Conservation (phyloP, 2,329 filamentous ascomycete species). For the Lasiodiplodia gonubiensis region DNA sequence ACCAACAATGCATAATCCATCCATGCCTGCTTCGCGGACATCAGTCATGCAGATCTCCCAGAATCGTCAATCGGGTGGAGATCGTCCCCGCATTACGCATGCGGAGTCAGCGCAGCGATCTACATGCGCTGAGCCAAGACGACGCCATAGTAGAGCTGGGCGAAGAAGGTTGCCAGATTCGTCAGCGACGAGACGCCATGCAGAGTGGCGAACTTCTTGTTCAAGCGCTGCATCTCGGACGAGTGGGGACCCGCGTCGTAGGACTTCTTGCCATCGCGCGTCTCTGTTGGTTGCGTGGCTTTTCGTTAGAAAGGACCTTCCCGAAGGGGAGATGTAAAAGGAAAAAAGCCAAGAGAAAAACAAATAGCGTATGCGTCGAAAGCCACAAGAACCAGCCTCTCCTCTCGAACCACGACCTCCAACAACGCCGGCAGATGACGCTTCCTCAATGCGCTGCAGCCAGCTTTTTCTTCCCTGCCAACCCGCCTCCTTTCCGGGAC, state of each 20-base stretch:
- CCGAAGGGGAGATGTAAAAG: background rate
- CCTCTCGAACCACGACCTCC: background rate
- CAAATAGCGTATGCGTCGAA: background rate
- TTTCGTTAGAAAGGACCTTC: background rate
- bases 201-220: conserved; percentile 68
- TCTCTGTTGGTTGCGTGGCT: conserved; percentile 59
- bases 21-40: background rate
- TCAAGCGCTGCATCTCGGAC: conserved; percentile 73
- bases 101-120: conserved; percentile 7
- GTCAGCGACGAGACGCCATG: conserved; percentile 83
- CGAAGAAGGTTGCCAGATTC: conserved; percentile 74
- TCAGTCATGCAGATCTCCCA: background rate
- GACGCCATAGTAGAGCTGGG: conserved; percentile 78
- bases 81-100: background rate
- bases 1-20: background rate
- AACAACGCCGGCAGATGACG: background rate
- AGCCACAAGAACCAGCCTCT: background rate
- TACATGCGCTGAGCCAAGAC: conserved; percentile 68
- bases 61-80: background rate
- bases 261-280: conserved; percentile 85
- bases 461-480: conserved; percentile 33
- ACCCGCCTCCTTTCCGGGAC: conserved; percentile 54
- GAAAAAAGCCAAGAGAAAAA: background rate
- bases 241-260: conserved; percentile 81
- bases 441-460: conserved; percentile 27